Conservation (phyloP, 495 filamentous ascomycete species). For the Xylona heveae region DNA sequence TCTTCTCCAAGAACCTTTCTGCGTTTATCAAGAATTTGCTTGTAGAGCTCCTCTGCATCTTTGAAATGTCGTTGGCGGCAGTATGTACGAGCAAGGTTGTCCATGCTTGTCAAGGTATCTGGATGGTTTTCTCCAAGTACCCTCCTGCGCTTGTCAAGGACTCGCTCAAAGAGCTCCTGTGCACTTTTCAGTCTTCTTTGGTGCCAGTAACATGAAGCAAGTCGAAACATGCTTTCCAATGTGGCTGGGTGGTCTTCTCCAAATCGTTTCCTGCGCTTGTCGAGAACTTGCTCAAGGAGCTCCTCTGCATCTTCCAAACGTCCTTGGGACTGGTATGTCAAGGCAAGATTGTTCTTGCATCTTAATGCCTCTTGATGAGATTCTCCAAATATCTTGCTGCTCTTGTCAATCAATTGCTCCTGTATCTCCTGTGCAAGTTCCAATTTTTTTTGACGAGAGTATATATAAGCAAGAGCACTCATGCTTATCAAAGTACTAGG, state of each 20-base stretch:
- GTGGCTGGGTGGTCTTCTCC: too few relatives aligned
- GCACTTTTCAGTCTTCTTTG: conserved; percentile 3
- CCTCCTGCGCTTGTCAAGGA: conserved; percentile 1
- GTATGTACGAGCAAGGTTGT: background rate
- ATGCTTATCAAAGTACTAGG: conserved; percentile 1
- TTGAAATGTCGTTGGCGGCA: background rate
- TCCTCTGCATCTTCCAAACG: conserved; percentile 6
- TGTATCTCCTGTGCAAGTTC: conserved; percentile 14
- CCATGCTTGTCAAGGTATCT: conserved; percentile 5
- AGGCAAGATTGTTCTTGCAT: conserved; percentile 10
- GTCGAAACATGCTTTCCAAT: too few relatives aligned
- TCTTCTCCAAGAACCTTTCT: background rate
- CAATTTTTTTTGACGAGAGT: conserved; percentile 8
- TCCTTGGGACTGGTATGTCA: conserved; percentile 7
- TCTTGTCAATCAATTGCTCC: conserved; percentile 7
- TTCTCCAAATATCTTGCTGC: conserved; percentile 12
- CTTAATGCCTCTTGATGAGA: conserved; percentile 12
- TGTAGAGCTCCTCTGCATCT: background rate
- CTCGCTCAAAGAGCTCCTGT: background rate
- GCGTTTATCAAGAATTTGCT: background rate
- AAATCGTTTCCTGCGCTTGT: too few relatives aligned
- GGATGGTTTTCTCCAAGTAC: conserved; percentile 4
- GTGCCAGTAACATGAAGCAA: too few relatives aligned
- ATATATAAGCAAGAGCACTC: conserved; percentile 3
- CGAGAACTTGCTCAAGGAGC: conserved; percentile 3